Base-by-base conservation (phyloP, 2,329 filamentous ascomycete species). In the Colletotrichum caudatum region DNA sequence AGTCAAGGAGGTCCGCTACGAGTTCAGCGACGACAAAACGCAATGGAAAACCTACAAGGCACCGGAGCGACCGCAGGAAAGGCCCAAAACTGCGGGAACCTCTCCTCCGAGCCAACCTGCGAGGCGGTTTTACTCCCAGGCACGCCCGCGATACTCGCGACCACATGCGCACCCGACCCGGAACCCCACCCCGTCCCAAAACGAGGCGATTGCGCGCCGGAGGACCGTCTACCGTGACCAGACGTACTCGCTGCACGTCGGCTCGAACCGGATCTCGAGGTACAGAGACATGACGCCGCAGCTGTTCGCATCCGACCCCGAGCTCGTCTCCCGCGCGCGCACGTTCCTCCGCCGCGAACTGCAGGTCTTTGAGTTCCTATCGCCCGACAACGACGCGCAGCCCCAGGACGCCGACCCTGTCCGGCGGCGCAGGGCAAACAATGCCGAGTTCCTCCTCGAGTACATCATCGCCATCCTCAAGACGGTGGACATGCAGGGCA, bases 401-500 rank as follows among this genome's bases (percentile, higher is more conserved):
- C 16, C 64, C 3, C 50, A 41, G 20, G 70, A 70, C n/a, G 53
- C 60, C 26, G 73, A 73, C 37, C 73, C 73, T 5, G 54, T 66
- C 16, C 58, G 64, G 20, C 67, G 68, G 16, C 72, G 73, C 23
- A 65, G 89, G 51, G 87, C 87, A 6, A 91, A 89, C 74, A 95
- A 95, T 76, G 89, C 92, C 9, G 94, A 97, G 77, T 97, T 95
- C 73, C 81, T 98, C 14, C 86, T 98, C 12, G 93, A 97, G 77
- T 97, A 97, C 79, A 89, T 97, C 64, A 82, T 98, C 51, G 92
- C 92, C 12, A 92, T 98, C 29, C 82, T 98, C 70, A 95, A 93
- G 79, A 93, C 90, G 0, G 89, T 96, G 20, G 94, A 97, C 77
- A 86, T 95, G 5, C 94, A 94, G 80, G 93, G 90, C 5, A 93